A percentile compares a stretch with the other conserved stretches of the same genome.
These are phyloP conservation scores for Waltiozyma sp. DNA, from an alignment of 1,139 yeast species.

Conservation along the genomic window DNA sequence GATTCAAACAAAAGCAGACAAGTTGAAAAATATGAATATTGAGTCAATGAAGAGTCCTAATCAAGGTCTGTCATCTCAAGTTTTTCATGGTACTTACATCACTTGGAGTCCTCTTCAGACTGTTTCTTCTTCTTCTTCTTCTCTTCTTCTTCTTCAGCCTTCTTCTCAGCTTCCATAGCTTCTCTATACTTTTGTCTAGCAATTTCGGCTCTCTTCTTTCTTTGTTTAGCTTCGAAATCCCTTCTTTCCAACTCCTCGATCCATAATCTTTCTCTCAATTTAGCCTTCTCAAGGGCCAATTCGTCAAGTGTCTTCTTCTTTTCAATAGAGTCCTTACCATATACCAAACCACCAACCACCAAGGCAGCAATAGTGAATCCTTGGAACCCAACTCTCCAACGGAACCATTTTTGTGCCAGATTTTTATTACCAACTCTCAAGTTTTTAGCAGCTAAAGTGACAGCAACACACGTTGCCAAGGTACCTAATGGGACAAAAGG, in stretches of 20 bases:
- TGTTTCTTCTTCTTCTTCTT: background rate
- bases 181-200: conserved; percentile 27
- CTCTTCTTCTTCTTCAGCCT: background rate
- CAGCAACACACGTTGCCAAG: conserved; percentile 70
- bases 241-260: conserved; percentile 84
- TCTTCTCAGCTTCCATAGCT: conserved; percentile 19
- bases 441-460: conserved; percentile 66
- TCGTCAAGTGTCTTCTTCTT: conserved; percentile 47
- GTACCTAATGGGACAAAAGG: conserved; percentile 79
- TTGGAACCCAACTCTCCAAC: conserved; percentile 84
- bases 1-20: too few relatives aligned
- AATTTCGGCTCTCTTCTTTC: conserved; percentile 43
- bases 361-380: conserved; percentile 73
- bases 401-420: conserved; percentile 76
- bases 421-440: conserved; percentile 61
- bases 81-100: too few relatives aligned
- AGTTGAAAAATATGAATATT: too few relatives aligned
- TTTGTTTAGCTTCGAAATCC: conserved; percentile 58
- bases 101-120: background rate
- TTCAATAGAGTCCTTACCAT: conserved; percentile 29
- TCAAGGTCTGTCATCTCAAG: too few relatives aligned
- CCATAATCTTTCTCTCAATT: conserved; percentile 78
- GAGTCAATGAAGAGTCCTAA: too few relatives aligned
- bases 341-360: conserved; percentile 65
- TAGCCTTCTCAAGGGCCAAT: conserved; percentile 60